Percentiles rank a stretch among this genome's conserved stretches.
phyloP scores from a whole-genome alignment of 306 rosid species.

The Vigna nakashimae region DNA sequence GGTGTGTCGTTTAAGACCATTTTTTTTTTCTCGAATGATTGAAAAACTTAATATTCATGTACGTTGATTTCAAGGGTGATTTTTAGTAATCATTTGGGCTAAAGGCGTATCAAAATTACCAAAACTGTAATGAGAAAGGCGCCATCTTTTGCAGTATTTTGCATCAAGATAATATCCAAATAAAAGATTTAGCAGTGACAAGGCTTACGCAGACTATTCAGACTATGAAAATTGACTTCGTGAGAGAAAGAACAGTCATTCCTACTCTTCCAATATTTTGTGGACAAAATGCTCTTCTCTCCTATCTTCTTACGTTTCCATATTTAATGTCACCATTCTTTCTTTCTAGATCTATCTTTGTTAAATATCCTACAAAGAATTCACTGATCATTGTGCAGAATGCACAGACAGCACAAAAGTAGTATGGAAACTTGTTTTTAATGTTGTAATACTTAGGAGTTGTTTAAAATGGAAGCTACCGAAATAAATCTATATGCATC shows the following conservation, averaged over 20 bases:
- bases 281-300: not conserved
- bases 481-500: too few species aligned
- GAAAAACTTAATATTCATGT: not conserved
- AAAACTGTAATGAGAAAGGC: not conserved
- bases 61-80: constrained; percentile 6
- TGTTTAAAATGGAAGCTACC: too few species aligned
- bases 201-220: not conserved
- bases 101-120: not conserved
- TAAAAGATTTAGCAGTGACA: too few species aligned
- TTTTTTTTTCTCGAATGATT: not conserved
- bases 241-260: not conserved
- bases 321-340: constrained; percentile 3
- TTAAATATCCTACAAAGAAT: not conserved
- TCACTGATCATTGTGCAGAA: not conserved
- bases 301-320: not conserved
- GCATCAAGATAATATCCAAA: not conserved
- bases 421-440: constrained; percentile 18
- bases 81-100: not conserved
- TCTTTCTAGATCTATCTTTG: not conserved
- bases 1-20: not conserved
- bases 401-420: constrained; percentile 3
- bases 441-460: not conserved
- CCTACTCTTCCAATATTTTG: not conserved
- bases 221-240: constrained; percentile 5
- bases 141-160: not conserved